These are phyloP conservation scores for Echeveria elegans DNA, from an alignment of 164 flowering plant species.

Conservation along the genomic window DNA sequence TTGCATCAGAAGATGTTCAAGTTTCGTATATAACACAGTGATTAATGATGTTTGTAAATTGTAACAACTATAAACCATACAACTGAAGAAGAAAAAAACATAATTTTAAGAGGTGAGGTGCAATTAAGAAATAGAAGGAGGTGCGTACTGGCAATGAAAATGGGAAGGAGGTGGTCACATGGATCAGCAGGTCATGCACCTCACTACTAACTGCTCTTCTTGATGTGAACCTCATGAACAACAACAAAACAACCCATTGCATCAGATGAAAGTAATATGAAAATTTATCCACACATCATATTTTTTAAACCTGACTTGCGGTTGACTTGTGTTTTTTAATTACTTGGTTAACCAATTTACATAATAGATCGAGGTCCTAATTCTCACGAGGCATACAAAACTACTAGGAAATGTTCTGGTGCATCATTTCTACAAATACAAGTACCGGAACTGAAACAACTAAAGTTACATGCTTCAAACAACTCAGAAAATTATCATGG, in stretches of 20 bases:
- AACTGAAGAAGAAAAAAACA: background rate
- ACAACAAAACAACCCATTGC: background rate
- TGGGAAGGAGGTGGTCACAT: constrained; percentile 3
- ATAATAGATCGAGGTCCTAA: too few species aligned
- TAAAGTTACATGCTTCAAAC: too few species aligned
- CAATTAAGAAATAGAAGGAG: background rate
- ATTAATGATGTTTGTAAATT: background rate
- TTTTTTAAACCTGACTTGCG: too few species aligned
- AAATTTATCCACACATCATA: too few species aligned
- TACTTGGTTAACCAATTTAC: too few species aligned
- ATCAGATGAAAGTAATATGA: background rate
- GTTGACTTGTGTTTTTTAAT: too few species aligned
- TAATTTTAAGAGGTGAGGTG: background rate
- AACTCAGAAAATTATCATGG: too few species aligned
- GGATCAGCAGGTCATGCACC: constrained; percentile 2
- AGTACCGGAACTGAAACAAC: too few species aligned
- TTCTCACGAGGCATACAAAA: too few species aligned
- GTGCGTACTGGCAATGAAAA: background rate
- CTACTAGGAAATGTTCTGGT: too few species aligned
- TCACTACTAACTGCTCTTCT: constrained; percentile 1
- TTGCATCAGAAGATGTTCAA: constrained; percentile 64
- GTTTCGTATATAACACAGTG: constrained; percentile 37
- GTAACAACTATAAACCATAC: too few species aligned
- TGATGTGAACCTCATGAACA: constrained; percentile 1
- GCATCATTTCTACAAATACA: too few species aligned